These are phyloP conservation scores for Glarea lozoyensis DNA, from an alignment of 495 filamentous ascomycete species.

Conservation along the genomic window DNA sequence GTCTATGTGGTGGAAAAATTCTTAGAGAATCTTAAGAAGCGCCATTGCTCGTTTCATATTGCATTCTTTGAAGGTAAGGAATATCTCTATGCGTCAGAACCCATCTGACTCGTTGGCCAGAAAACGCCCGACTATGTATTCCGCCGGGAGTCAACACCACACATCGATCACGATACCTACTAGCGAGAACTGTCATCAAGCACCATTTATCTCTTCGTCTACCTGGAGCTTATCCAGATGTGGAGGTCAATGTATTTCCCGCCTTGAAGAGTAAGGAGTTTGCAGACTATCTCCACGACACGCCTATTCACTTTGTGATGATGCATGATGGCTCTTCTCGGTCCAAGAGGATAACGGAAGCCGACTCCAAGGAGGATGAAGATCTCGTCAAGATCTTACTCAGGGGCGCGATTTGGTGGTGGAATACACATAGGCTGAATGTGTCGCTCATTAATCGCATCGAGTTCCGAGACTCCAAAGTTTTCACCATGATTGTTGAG, in stretches of 20 bases:
- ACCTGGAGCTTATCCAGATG: constrained; percentile 4
- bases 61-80: constrained; percentile 50
- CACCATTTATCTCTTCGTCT: constrained; percentile 42
- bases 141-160: constrained; percentile 21
- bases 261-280: constrained; percentile 38
- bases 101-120: constrained; percentile 8
- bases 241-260: constrained; percentile 35
- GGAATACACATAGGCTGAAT: constrained; percentile 41
- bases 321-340: constrained; percentile 47
- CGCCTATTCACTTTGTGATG: constrained; percentile 58
- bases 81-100: background rate
- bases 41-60: constrained; percentile 61
- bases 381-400: constrained; percentile 23
- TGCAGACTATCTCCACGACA: constrained; percentile 36
- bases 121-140: constrained; percentile 36
- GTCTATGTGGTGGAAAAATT: constrained; percentile 59
- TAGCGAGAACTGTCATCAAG: constrained; percentile 53
- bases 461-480: constrained; percentile 52
- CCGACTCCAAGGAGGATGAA: constrained; percentile 3
- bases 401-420: constrained; percentile 39
- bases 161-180: constrained; percentile 39
- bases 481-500: constrained; percentile 43
- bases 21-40: constrained; percentile 43
- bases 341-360: background rate
- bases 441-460: constrained; percentile 50